Evolutionary conservation across 768 basidiomycete species (phyloP), one percentile per base, ranked within the genome.

Genomic region (Dioszegia hungarica): DNA sequence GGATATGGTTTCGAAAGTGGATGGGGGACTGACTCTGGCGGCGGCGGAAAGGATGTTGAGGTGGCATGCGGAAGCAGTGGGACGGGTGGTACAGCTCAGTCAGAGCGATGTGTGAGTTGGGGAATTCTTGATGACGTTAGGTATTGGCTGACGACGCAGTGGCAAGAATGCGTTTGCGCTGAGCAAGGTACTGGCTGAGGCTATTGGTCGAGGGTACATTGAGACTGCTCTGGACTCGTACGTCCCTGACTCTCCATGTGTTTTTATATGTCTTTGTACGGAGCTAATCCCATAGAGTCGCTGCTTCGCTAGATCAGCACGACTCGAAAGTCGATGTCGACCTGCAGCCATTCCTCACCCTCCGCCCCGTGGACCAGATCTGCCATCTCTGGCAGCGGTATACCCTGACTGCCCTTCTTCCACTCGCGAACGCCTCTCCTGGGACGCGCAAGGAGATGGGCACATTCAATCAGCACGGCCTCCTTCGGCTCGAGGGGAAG

Each of bases 311-410:
- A 2, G 89, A 94, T 41, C 78, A 81, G 8, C 81, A 81, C 8
- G 93, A 97, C 69, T 72, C 81, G 17, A 92, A 87, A 74, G 62
- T 79, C 15, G 93, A 98, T 74, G 93, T 94, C 1, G 87, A 81
- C 62, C 77, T 95, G 22, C 82, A 86, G 47, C 77, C 82, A 3
- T 74, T 98, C 5, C 67, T 78, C 0, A 82, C 88, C 20, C 78
- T 98, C 64, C 82, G 81, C 55, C 79, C 82, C 2, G 83, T 88
- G 31, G 92, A 94, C 77, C 82, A 94, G 41, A 86, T 94, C 55
- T 90, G 88, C 70, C 90, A 97, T 71, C 82, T 99, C 11, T 98
- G 93, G 94, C 95, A 98, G 70, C 88, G 89, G 73, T 99, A 98
- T 76, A 83, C 90, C 66, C 88, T 87, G 46, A 88, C 89, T 19